Percentiles rank a stretch among this genome's conserved stretches.
Evolutionary conservation across 2,329 filamentous ascomycete genomes (phyloP).

Genomic region (Dactylellina drechsleri): DNA sequence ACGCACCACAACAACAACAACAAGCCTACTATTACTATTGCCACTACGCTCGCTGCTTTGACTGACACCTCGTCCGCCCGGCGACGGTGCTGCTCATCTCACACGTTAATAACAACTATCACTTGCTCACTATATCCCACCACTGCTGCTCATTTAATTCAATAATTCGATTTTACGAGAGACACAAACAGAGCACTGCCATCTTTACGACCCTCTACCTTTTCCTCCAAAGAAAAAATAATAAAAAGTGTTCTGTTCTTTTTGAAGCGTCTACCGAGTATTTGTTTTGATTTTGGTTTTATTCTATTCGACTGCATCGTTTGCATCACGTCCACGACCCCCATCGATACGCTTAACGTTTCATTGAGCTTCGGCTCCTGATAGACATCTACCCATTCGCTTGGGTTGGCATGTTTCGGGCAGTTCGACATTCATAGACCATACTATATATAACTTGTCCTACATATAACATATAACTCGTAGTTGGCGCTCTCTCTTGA

Average conservation of each 20-base stretch:
- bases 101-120: conserved; percentile 5
- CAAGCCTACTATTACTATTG: neutral
- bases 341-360: conserved; percentile 4
- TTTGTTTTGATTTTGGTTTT: conserved; percentile 6
- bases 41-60: conserved; percentile 1
- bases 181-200: too few species aligned
- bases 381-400: conserved; percentile 39
- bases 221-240: conserved; percentile 5
- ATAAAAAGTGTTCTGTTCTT: conserved; percentile 23
- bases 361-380: conserved; percentile 47
- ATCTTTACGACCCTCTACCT: conserved; percentile 23
- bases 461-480: conserved; percentile 16
- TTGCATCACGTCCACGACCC: conserved; percentile 25
- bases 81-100: conserved; percentile 3
- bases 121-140: neutral
- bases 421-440: conserved; percentile 9
- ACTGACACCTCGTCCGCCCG: neutral
- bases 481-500: conserved; percentile 13
- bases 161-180: too few species aligned
- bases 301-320: neutral
- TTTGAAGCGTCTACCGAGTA: conserved; percentile 7
- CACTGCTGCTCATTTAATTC: too few species aligned
- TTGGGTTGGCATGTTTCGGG: conserved; percentile 38
- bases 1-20: conserved; percentile 3
- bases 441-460: conserved; percentile 18